Base-by-base conservation (phyloP, 2,329 filamentous ascomycete species). In the Emericellopsis atlantica region DNA sequence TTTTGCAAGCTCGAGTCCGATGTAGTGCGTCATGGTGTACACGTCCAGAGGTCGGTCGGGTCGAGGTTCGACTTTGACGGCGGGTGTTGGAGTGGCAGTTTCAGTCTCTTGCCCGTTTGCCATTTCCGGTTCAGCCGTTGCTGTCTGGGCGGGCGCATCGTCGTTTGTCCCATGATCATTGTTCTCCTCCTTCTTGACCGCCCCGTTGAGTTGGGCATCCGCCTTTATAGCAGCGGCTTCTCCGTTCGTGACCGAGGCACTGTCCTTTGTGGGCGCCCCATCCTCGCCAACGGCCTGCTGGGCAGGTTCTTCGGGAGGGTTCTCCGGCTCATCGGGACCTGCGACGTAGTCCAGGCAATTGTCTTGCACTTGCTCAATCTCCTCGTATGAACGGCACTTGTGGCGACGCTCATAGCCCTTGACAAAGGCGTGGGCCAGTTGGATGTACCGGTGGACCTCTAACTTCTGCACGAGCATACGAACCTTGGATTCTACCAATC, bases 1-100 rank as follows among this genome's bases (percentile, higher is more conserved):
- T 67, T 81, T 74, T 32, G 72, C 71, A 42, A 95, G 64, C 51
- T 90, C 83, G 37, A 96, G 70, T 31, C 92, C 92, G 54, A 98
- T 87, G 56, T 96, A 98, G 59, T 89, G 90, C 1, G 89, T 95
- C 21, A 87, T 88, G 0, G 90, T 96, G 57, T 85, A 94, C 23
- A 96, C 66, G 42, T 69, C 66, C 35, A 51, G 56, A 6, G 33
- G 9, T 34, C 36, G 33, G 23, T 29, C 26, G 26, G 26, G 26
- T 12, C 26, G 26, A 29, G 26, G 26, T 29, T 29, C 26, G 26
- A 29, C 12, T 12, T 29, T 29, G 12, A 29, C 26, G 12, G 26
- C 26, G 12, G 26, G 12, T 9, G 9, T 7, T 6, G 26, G 9
- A 21, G 35, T 8, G 21, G 10, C 21, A 8, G 32, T n/a, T 8